Conservation (phyloP, 2,329 filamentous ascomycete genomes). For the Penicillium freii region DNA sequence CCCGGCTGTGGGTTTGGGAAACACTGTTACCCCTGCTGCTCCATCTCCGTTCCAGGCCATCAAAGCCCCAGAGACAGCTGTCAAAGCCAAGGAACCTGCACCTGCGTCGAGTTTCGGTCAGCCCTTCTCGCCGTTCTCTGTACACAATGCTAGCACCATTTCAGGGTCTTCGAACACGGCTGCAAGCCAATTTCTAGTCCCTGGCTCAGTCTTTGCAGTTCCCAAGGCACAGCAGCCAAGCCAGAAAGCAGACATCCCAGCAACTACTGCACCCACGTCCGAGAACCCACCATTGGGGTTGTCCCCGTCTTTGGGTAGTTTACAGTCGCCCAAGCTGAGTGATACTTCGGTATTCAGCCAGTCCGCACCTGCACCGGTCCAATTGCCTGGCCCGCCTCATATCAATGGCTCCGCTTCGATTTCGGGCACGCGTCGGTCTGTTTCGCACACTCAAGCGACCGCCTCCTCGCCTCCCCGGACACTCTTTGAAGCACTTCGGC, state of each 20-base stretch:
- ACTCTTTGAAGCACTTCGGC: constrained; percentile 6
- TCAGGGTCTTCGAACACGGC: not conserved
- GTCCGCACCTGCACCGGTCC: not conserved
- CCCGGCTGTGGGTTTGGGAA: not conserved
- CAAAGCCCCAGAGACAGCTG: not conserved
- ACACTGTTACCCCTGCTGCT: not conserved
- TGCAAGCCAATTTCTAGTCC: not conserved
- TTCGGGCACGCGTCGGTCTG: not conserved
- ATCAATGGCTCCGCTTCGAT: not conserved
- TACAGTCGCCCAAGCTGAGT: not conserved
- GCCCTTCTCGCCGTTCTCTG: not conserved
- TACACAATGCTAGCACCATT: not conserved
- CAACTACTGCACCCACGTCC: not conserved
- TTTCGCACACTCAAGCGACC: not conserved
- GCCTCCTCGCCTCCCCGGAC: not conserved
- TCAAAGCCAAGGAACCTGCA: not conserved
- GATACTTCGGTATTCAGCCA: not conserved
- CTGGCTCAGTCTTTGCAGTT: not conserved
- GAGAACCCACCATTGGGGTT: not conserved
- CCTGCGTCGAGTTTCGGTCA: not conserved
- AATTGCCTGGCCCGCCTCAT: not conserved
- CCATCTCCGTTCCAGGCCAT: not conserved
- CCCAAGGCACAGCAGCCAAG: not conserved
- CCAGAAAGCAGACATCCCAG: not conserved
- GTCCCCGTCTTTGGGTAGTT: not conserved